Evolutionary conservation across 2,329 filamentous ascomycete species (phyloP).

Genomic region (Ophiocordyceps sinensis): DNA sequence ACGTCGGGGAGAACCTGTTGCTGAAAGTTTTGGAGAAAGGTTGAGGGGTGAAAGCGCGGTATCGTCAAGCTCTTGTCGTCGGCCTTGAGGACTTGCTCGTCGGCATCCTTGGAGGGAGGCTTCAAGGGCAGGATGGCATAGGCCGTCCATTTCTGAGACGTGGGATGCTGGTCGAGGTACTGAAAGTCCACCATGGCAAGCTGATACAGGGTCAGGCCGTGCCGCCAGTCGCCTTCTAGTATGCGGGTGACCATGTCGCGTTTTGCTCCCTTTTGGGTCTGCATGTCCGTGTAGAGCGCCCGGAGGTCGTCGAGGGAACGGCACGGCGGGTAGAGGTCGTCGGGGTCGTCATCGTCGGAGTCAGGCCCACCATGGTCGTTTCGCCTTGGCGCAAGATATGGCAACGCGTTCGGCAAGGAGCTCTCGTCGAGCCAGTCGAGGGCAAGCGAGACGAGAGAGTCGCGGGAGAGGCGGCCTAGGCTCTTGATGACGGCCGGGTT

Average conservation of each 20-base stretch:
- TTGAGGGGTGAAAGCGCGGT: conserved; percentile 66
- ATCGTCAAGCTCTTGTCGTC: conserved; percentile 34
- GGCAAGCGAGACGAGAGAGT: conserved; percentile 56
- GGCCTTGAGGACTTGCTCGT: conserved; percentile 24
- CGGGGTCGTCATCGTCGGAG: conserved; percentile 28
- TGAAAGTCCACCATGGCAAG: conserved; percentile 55
- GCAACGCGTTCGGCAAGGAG: conserved; percentile 40
- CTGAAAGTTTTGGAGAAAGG: conserved; percentile 65
- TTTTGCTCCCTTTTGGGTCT: conserved; percentile 43
- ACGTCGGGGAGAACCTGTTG: conserved; percentile 61
- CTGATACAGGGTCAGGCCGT: conserved; percentile 50
- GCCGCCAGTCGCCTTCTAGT: conserved; percentile 53
- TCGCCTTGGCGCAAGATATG: conserved; percentile 14
- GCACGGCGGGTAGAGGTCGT: conserved; percentile 56
- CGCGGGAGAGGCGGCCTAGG: conserved; percentile 55
- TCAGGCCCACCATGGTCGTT: conserved; percentile 4
- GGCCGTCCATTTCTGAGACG: conserved; percentile 49
- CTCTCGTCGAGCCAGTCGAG: conserved; percentile 64
- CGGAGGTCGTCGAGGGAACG: conserved; percentile 51
- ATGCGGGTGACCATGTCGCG: conserved; percentile 50
- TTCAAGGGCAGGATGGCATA: conserved; percentile 42
- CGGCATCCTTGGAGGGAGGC: conserved; percentile 18
- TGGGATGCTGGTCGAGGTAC: conserved; percentile 50
- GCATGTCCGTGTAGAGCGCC: conserved; percentile 47
- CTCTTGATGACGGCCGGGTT: conserved; percentile 51